Percentiles rank a stretch among this genome's conserved stretches.
Conservation (phyloP, 352 stramenopile genomes). For the Phytophthora podocarpi region DNA sequence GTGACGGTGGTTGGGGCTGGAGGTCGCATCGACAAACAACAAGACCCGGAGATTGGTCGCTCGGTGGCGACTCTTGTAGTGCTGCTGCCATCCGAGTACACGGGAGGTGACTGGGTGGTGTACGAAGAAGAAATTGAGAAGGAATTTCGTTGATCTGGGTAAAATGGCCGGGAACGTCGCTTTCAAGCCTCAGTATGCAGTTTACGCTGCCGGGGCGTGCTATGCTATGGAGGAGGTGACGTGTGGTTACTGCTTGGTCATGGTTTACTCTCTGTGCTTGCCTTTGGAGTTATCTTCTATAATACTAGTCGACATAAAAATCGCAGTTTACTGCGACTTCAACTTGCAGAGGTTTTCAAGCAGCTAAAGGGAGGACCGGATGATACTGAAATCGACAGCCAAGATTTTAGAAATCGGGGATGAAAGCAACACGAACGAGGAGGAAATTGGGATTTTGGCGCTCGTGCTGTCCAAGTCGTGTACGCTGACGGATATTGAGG, state of each 20-base stretch:
- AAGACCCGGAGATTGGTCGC: not conserved
- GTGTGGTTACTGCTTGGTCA: slow-evolving; percentile 4
- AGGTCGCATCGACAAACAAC: not conserved
- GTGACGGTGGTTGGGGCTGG: not conserved
- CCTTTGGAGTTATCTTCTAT: not conserved
- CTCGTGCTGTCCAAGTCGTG: not conserved
- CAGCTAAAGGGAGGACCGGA: not conserved
- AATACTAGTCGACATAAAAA: not conserved
- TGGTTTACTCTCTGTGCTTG: slow-evolving; percentile 10
- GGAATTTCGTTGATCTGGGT: not conserved
- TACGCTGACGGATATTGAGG: not conserved
- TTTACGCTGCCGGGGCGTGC: not conserved
- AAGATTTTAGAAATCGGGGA: too few relatives aligned
- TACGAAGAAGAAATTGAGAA: not conserved
- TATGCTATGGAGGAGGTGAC: slow-evolving; percentile 11
- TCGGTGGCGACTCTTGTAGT: slow-evolving; percentile 10
- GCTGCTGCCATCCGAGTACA: not conserved
- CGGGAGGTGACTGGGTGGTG: not conserved
- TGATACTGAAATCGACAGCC: too few relatives aligned
- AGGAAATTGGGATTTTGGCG: not conserved
- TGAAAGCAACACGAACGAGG: too few relatives aligned
- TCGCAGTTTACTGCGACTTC: not conserved
- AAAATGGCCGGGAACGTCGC: too few relatives aligned
- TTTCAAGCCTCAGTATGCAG: slow-evolving; percentile 10
- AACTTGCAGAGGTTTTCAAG: slow-evolving; percentile 3